These are phyloP conservation scores for Suillus tomentosus DNA, from an alignment of 768 basidiomycete species.

Conservation along the genomic window DNA sequence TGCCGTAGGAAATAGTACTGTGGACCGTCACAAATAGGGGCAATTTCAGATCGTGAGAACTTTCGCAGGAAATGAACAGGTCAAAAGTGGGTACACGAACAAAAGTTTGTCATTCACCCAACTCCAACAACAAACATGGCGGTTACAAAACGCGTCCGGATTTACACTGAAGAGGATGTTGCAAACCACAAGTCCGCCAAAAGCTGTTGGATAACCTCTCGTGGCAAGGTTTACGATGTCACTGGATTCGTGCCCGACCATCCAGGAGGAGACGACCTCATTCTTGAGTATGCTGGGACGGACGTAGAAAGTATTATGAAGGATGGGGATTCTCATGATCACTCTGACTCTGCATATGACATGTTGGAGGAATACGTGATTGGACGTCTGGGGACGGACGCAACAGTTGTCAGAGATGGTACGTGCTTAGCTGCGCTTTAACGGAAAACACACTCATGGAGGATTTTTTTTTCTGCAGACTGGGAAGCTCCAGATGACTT, in stretches of 20 bases:
- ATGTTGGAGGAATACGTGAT: slow-evolving; percentile 89
- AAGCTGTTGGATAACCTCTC: slow-evolving; percentile 83
- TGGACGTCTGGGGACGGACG: slow-evolving; percentile 77
- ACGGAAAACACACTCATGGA: not conserved
- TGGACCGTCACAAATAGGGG: not conserved
- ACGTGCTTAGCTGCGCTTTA: slow-evolving; percentile 28
- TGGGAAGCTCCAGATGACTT: slow-evolving; percentile 92
- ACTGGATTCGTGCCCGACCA: slow-evolving; percentile 84
- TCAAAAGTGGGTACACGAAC: slow-evolving; percentile 9
- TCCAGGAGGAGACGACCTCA: slow-evolving; percentile 92
- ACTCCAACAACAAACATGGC: slow-evolving; percentile 47
- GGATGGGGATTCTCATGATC: slow-evolving; percentile 79
- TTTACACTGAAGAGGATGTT: slow-evolving; percentile 78
- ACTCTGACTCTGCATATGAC: slow-evolving; percentile 88
- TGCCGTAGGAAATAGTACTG: no score
- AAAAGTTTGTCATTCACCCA: slow-evolving; percentile 5
- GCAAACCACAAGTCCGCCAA: slow-evolving; percentile 54
- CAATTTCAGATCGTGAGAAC: slow-evolving; percentile 11
- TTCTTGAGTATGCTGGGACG: slow-evolving; percentile 80
- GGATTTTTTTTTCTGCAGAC: slow-evolving; percentile 44
- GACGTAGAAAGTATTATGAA: slow-evolving; percentile 84
- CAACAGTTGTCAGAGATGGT: slow-evolving; percentile 80
- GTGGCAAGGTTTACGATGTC: slow-evolving; percentile 89
- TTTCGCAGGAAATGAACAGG: slow-evolving; percentile 19
- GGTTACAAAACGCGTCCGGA: slow-evolving; percentile 59